phyloP scores from a whole-genome alignment of 1,284 basidiomycete genomes.

The Cryptococcus maquisensis region DNA sequence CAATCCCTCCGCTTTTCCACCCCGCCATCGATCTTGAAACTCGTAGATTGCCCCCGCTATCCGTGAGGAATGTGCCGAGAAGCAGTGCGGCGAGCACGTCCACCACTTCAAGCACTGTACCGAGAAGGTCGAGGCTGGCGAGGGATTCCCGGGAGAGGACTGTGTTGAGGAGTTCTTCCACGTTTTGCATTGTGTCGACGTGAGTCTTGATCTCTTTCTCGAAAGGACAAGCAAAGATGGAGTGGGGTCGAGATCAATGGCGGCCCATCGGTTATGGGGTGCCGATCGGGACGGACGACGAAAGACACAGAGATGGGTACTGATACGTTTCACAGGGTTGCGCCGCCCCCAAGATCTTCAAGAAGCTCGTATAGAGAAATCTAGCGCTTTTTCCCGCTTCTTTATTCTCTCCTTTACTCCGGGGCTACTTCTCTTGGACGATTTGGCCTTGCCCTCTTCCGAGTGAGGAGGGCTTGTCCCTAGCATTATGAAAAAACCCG shows the following conservation, averaged over 20 bases:
- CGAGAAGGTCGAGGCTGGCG: constrained; percentile 67
- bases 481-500: no score
- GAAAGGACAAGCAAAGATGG: background rate
- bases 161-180: constrained; percentile 74
- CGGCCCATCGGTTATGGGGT: no score
- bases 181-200: constrained; percentile 80
- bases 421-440: no score
- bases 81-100: constrained; percentile 65
- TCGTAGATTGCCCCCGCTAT: constrained; percentile 61
- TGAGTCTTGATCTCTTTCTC: constrained; percentile 49
- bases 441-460: no score
- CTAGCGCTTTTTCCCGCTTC: background rate
- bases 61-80: constrained; percentile 68
- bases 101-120: constrained; percentile 88
- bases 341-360: constrained; percentile 75
- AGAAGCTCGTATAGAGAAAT: constrained; percentile 49
- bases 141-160: constrained; percentile 79
- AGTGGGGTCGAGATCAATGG: background rate
- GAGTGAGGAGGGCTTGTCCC: no score
- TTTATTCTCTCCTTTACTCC: no score
- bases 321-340: constrained; percentile 56
- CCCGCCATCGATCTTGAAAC: background rate
- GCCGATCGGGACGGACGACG: background rate
- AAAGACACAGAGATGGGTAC: background rate
- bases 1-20: background rate